A percentile compares a stretch with the other conserved stretches of the same genome.
Conservation (phyloP, 2,329 filamentous ascomycete genomes). For the Microdochium trichocladiopsis region DNA sequence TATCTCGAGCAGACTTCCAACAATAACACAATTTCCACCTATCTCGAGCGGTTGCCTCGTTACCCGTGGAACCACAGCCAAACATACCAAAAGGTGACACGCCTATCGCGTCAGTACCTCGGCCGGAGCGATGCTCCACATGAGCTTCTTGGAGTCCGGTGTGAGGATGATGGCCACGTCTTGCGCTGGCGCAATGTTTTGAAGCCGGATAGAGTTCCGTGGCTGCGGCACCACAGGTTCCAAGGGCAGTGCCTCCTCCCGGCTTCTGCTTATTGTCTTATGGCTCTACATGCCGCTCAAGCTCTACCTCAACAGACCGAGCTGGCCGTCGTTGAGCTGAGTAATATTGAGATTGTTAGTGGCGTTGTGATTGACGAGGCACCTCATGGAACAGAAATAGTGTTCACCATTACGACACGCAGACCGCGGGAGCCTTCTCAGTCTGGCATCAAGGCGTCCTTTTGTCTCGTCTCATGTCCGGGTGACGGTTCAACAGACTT, state of each 20-base stretch:
- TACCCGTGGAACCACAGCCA: constrained; percentile 11
- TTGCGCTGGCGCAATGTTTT: constrained; percentile 11
- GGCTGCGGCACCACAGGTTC: constrained; percentile 10
- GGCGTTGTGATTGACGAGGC: constrained; percentile 9
- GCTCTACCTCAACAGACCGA: not conserved
- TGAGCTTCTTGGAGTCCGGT: constrained; percentile 5
- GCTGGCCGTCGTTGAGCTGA: constrained; percentile 7
- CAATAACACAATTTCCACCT: not conserved
- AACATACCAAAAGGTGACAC: constrained; percentile 6
- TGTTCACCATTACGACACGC: not conserved
- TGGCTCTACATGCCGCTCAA: constrained; percentile 11
- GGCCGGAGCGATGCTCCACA: not conserved
- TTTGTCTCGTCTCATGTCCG: not conserved
- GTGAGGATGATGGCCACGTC: constrained; percentile 3
- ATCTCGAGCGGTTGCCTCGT: constrained; percentile 3
- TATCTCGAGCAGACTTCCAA: not conserved
- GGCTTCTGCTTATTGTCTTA: constrained; percentile 12
- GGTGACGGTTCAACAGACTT: not conserved
- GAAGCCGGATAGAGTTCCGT: constrained; percentile 6
- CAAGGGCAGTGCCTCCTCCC: constrained; percentile 13
- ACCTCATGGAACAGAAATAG: not conserved
- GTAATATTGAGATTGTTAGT: constrained; percentile 10
- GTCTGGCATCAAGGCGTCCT: not conserved
- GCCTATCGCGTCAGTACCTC: constrained; percentile 3
- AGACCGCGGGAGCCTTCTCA: not conserved